Evolutionary conservation across 2,329 filamentous ascomycete genomes (phyloP).

Genomic region (Pleomassaria siparia): DNA sequence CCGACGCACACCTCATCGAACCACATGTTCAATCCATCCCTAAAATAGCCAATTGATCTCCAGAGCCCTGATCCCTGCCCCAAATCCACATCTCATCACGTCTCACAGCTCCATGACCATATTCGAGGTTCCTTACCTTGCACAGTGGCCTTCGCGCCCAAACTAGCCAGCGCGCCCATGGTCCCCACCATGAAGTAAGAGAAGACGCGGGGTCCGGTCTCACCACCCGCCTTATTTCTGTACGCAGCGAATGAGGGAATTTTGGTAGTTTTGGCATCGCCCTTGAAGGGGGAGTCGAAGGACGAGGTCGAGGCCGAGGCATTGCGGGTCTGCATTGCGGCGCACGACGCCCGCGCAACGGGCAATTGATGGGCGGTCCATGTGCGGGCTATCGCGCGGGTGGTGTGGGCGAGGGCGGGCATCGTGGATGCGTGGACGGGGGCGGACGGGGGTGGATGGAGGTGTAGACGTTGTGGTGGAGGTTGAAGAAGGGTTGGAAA

Average conservation of each 20-base stretch:
- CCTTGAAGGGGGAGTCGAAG: constrained; percentile 60
- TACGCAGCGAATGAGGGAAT: constrained; percentile 92
- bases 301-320: constrained; percentile 45
- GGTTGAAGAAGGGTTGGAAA: constrained; percentile 13
- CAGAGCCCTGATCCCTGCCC: constrained; percentile 3
- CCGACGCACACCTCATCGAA: constrained; percentile 27
- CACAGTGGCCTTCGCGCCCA: constrained; percentile 96
- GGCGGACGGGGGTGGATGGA: constrained; percentile 20
- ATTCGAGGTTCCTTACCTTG: constrained; percentile 69
- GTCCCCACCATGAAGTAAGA: constrained; percentile 98
- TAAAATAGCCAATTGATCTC: constrained; percentile 35
- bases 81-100: constrained; percentile 5
- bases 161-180: constrained; percentile 86
- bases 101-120: constrained; percentile 12
- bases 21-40: constrained; percentile 24
- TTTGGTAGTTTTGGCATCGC: constrained; percentile 56
- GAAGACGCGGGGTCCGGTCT: constrained; percentile 80
- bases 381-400: constrained; percentile 50
- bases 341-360: constrained; percentile 48
- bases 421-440: constrained; percentile 43
- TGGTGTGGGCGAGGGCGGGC: constrained; percentile 52
- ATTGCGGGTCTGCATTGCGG: constrained; percentile 47
- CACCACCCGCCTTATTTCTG: constrained; percentile 65
- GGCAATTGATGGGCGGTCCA: constrained; percentile 51
- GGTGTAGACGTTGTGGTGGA: constrained; percentile 20